A percentile compares a stretch with the other conserved stretches of the same genome.
phyloP scores from a whole-genome alignment of 208 protist genomes.

The Strigomonas oncopelti region DNA sequence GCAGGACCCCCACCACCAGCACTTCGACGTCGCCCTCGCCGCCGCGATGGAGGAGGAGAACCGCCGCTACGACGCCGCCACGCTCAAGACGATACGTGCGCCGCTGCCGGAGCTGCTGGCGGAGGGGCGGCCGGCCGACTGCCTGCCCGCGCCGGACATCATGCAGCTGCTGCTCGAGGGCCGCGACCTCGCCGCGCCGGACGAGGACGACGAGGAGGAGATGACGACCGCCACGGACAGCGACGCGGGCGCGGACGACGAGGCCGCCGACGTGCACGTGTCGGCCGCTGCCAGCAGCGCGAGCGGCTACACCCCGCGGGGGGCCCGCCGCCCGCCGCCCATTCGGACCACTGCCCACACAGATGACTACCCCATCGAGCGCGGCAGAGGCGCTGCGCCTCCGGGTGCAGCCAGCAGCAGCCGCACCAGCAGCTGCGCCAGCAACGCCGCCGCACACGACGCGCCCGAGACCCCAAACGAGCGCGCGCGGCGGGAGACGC shows the following conservation, averaged over 20 bases:
- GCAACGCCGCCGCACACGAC: slow-evolving; percentile 3
- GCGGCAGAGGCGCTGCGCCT: background rate
- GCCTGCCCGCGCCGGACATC: slow-evolving; percentile 36
- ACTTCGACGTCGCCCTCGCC: background rate
- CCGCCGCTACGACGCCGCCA: slow-evolving; percentile 21
- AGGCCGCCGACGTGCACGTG: background rate
- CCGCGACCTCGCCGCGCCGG: slow-evolving; percentile 19
- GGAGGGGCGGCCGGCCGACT: slow-evolving; percentile 34
- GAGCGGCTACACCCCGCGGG: too few relatives aligned
- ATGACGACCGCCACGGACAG: background rate
- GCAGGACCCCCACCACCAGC: background rate
- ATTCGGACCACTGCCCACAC: background rate
- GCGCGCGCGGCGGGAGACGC: slow-evolving; percentile 12
- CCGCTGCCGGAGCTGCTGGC: slow-evolving; percentile 28
- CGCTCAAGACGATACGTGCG: slow-evolving; percentile 17
- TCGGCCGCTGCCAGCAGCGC: background rate
- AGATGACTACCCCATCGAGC: background rate
- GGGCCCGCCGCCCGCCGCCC: background rate
- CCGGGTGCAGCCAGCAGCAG: background rate
- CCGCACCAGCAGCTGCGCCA: background rate
- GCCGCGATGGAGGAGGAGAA: slow-evolving; percentile 12
- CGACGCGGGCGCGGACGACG: background rate
- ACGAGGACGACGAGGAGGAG: slow-evolving; percentile 20
- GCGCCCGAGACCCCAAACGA: slow-evolving; percentile 9
- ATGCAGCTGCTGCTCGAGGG: slow-evolving; percentile 54